Evolutionary conservation across 306 rosid genomes (phyloP).

Genomic region (Acacia acuminata): DNA sequence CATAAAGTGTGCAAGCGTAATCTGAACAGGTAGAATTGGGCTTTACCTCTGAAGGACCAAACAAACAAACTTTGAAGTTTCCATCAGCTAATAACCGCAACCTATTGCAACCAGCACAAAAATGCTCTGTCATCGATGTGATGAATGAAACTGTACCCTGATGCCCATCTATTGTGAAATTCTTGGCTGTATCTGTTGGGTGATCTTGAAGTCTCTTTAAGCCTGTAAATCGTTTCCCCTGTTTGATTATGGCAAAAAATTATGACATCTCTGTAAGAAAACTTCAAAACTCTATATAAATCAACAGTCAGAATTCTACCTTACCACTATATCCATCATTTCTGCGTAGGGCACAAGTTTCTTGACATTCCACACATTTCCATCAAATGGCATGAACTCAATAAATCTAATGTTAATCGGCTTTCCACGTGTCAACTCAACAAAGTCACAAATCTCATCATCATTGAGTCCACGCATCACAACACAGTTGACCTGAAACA

Average conservation of each 20-base stretch:
- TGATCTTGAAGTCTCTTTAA: constrained; percentile 72
- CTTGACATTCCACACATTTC: constrained; percentile 98
- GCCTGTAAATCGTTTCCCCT: constrained; percentile 56
- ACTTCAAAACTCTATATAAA: constrained; percentile 27
- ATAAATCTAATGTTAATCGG: constrained; percentile 88
- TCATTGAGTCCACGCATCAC: constrained; percentile 95
- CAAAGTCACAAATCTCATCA: constrained; percentile 84
- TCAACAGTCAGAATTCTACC: constrained; percentile 60
- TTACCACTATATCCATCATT: constrained; percentile 95
- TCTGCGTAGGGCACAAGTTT: constrained; percentile 88
- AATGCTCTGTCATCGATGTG: constrained; percentile 96
- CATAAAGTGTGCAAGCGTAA: constrained; percentile 13
- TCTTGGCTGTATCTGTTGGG: constrained; percentile 92
- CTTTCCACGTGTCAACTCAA: constrained; percentile 78
- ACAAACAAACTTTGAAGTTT: constrained; percentile 91
- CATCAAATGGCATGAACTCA: constrained; percentile 99
- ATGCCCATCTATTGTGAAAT: constrained; percentile 77
- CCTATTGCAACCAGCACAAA: constrained; percentile 98
- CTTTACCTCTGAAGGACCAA: constrained; percentile 94
- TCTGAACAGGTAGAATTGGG: constrained; percentile 24
- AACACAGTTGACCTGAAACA: constrained; percentile 83
- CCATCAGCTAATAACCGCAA: constrained; percentile 93
- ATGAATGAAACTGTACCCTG: constrained; percentile 80
- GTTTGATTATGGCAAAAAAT: constrained; percentile 32
- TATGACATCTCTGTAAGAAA: constrained; percentile 21